Percentiles rank a stretch among this genome's conserved stretches.
These are phyloP conservation scores for Bruguiera gymnorhiza DNA, from an alignment of 345 rosid genomes.

Conservation along the genomic window DNA sequence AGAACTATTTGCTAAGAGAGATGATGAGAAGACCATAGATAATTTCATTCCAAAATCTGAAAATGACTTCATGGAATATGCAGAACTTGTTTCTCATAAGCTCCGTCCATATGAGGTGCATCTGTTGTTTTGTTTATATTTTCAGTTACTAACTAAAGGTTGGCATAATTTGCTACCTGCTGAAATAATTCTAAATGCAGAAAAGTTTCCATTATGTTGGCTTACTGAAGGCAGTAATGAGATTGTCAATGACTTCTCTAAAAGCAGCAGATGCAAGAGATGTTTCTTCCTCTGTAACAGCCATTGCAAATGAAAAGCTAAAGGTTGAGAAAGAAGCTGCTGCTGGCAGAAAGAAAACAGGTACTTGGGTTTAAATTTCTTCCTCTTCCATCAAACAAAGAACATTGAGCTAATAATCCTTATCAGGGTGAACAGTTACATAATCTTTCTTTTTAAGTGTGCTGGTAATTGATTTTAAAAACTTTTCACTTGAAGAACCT, in stretches of 20 bases:
- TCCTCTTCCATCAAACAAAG: background rate
- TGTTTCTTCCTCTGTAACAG: slow-evolving; percentile 69
- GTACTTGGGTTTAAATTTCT: slow-evolving; percentile 22
- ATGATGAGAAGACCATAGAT: slow-evolving; percentile 57
- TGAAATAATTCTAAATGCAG: slow-evolving; percentile 41
- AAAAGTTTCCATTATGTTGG: slow-evolving; percentile 76
- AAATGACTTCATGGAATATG: slow-evolving; percentile 83
- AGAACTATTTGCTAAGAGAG: slow-evolving; percentile 67
- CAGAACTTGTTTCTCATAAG: slow-evolving; percentile 73
- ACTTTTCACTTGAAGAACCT: too few relatives aligned
- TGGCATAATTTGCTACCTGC: slow-evolving; percentile 7
- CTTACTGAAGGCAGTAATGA: slow-evolving; percentile 80
- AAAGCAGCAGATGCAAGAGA: slow-evolving; percentile 93
- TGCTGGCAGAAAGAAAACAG: slow-evolving; percentile 77
- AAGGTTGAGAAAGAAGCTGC: slow-evolving; percentile 84
- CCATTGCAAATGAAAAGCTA: slow-evolving; percentile 86
- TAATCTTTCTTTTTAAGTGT: too few relatives aligned
- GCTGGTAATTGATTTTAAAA: too few relatives aligned
- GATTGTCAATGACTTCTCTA: slow-evolving; percentile 64
- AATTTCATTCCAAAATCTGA: slow-evolving; percentile 90
- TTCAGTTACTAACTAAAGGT: background rate
- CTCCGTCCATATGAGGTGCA: slow-evolving; percentile 72
- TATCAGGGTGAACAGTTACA: too few relatives aligned
- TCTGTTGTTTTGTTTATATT: background rate
- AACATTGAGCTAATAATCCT: too few relatives aligned